Percentiles rank a stretch among this genome's conserved stretches.
Conservation (phyloP, 306 rosid genomes). For the Spatholobus suberectus region DNA sequence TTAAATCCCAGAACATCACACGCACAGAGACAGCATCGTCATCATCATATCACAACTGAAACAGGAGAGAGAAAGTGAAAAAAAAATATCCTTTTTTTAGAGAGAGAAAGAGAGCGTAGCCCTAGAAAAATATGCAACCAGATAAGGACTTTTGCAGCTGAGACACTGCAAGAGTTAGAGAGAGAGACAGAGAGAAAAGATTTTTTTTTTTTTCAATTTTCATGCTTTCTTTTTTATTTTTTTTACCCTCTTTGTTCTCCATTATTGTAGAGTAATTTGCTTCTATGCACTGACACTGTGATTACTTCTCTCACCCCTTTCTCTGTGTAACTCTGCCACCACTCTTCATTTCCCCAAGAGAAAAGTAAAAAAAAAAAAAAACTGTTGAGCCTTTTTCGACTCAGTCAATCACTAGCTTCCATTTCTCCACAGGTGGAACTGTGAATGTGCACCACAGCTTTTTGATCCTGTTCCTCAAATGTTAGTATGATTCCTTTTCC, state of each 20-base stretch:
- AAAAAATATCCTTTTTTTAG: constrained; percentile 36
- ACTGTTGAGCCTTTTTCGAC: constrained; percentile 43
- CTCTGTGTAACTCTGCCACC: constrained; percentile 30
- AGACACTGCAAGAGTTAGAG: constrained; percentile 28
- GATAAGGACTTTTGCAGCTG: constrained; percentile 77
- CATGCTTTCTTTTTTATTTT: not conserved
- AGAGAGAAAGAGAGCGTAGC: constrained; percentile 45
- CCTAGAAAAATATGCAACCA: constrained; percentile 61
- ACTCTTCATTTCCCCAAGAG: constrained; percentile 40
- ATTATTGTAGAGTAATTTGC: constrained; percentile 45
- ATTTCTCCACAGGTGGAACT: constrained; percentile 42
- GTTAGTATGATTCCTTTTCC: constrained; percentile 45
- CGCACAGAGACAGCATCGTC: constrained; percentile 43
- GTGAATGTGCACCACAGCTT: constrained; percentile 25
- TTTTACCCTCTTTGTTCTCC: constrained; percentile 26
- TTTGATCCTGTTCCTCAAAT: constrained; percentile 42
- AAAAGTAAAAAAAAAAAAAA: not conserved
- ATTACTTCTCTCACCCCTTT: constrained; percentile 43
- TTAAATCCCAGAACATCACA: constrained; percentile 40
- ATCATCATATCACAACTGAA: constrained; percentile 51
- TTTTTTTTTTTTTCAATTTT: not conserved
- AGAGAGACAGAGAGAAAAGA: not conserved
- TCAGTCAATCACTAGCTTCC: constrained; percentile 36
- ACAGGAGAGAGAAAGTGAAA: constrained; percentile 36
- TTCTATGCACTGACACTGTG: constrained; percentile 36